Evolutionary conservation across 306 rosid genomes (phyloP), one percentile per base, ranked within the genome.

Genomic region (Pterocarpus santalinus): DNA sequence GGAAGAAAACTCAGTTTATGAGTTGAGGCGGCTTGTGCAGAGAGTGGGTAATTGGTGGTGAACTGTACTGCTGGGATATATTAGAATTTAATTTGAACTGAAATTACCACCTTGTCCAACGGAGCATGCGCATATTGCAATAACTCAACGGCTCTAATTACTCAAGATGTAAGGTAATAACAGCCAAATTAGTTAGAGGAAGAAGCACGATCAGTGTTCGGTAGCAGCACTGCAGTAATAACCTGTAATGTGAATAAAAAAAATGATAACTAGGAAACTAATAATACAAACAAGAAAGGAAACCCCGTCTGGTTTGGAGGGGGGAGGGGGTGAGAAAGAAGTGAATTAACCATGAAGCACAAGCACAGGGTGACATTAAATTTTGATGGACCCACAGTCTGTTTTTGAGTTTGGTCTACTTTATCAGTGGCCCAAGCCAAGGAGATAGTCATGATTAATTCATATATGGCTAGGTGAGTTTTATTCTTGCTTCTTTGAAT

Each of bases 21-120:
- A 92, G 61, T 1, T 87, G 94, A 92, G 90, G 91, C 90, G 92
- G 92, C 90, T 88, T 85, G 73, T 77, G 86, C 88, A 86, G 88
- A 78, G 78, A 63, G 72, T 47, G 89, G 73, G 80, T 56, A 75
- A 80, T 70, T 84, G 90, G 89, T 84, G 86, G 70, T 84, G 65
- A 74, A 75, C 56, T 86, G 88, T 85, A 83, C 80, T 65, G 28
- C 30, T 55, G 22, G 1, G 33, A 63, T 77, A 22, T 46, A 39
- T 65, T 83, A 41, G 0, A 2, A 3, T 0, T 49, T 34, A 0
- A 12, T 3, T 22, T 22, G 28, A 22, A 22, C 1, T 8, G 0
- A n/a, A 84, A 46, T 89, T 84, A 83, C 94, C 12, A 13, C 63
- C 77, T 73, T 77, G 75, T 63, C 90, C 83, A 1, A 43, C 5